phyloP scores from a whole-genome alignment of 2,329 filamentous ascomycete genomes.

The Nectriaceae sp. region DNA sequence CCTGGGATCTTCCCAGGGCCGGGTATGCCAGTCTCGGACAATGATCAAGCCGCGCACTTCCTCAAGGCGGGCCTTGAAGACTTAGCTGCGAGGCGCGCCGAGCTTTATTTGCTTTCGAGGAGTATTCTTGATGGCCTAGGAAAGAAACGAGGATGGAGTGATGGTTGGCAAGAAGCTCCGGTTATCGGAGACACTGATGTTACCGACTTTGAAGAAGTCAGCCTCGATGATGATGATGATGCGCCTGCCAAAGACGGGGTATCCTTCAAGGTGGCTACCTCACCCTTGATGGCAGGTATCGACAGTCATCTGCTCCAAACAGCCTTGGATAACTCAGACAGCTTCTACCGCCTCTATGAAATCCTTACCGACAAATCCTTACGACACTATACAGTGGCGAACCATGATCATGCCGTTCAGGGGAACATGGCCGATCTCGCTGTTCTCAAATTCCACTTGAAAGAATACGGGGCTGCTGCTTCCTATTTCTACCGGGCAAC shows the following conservation, averaged over 20 bases:
- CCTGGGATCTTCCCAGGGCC: conserved; percentile 56
- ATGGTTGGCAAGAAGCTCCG: conserved; percentile 70
- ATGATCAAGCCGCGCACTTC: conserved; percentile 49
- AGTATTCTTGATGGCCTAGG: conserved; percentile 78
- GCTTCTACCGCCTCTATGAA: conserved; percentile 70
- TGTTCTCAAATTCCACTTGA: conserved; percentile 75
- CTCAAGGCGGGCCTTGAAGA: conserved; percentile 73
- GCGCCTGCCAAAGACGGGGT: conserved; percentile 13
- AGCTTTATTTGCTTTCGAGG: conserved; percentile 78
- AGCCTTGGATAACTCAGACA: conserved; percentile 61
- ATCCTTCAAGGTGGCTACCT: background rate
- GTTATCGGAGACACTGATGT: conserved; percentile 47
- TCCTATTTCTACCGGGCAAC: conserved; percentile 78
- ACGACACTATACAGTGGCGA: conserved; percentile 79
- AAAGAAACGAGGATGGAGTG: conserved; percentile 70
- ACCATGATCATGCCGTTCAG: conserved; percentile 75
- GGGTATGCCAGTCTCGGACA: conserved; percentile 42
- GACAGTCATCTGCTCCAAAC: conserved; percentile 56
- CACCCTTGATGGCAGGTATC: conserved; percentile 36
- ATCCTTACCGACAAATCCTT: conserved; percentile 82
- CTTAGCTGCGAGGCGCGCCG: conserved; percentile 78
- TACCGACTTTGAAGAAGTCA: conserved; percentile 58
- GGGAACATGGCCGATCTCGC: conserved; percentile 82
- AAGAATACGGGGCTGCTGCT: conserved; percentile 73
- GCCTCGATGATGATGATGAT: conserved; percentile 52